These are phyloP conservation scores for Fusarium sp. DNA, from an alignment of 2,329 filamentous ascomycete genomes.

Conservation along the genomic window DNA sequence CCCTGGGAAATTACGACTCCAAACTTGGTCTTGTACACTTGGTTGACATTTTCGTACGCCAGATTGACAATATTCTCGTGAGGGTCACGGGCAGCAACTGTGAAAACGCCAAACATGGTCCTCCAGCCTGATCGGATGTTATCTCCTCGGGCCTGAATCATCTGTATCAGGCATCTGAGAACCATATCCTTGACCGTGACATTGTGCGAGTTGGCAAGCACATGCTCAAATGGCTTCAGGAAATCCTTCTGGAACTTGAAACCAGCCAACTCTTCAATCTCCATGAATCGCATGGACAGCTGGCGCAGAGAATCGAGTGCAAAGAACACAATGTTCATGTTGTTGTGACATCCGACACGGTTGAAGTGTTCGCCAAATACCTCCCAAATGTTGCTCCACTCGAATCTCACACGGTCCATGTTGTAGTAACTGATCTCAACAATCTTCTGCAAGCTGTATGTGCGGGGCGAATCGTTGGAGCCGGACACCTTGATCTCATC, in stretches of 20 bases:
- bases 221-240: constrained; percentile 96
- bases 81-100: constrained; percentile 90
- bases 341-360: constrained; percentile 94
- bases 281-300: constrained; percentile 98
- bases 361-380: constrained; percentile 99
- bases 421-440: constrained; percentile 99
- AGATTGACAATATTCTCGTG: constrained; percentile 97
- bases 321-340: constrained; percentile 97
- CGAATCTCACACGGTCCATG: constrained; percentile 97
- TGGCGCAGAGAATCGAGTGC: constrained; percentile 95
- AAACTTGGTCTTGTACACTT: constrained; percentile 95
- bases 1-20: constrained; percentile 96
- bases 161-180: constrained; percentile 94
- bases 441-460: constrained; percentile 96
- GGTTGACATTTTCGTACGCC: constrained; percentile 95
- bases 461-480: constrained; percentile 93
- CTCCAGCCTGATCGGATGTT: constrained; percentile 99
- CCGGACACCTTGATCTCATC: constrained; percentile 98
- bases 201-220: constrained; percentile 92
- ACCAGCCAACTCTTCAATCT: constrained; percentile 95
- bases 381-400: constrained; percentile 98
- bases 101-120: constrained; percentile 99
- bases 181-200: constrained; percentile 98
- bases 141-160: constrained; percentile 97
- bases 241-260: constrained; percentile 99